Evolutionary conservation across 768 basidiomycete genomes (phyloP), one percentile per base, ranked within the genome.

Genomic region (Russula abietina): DNA sequence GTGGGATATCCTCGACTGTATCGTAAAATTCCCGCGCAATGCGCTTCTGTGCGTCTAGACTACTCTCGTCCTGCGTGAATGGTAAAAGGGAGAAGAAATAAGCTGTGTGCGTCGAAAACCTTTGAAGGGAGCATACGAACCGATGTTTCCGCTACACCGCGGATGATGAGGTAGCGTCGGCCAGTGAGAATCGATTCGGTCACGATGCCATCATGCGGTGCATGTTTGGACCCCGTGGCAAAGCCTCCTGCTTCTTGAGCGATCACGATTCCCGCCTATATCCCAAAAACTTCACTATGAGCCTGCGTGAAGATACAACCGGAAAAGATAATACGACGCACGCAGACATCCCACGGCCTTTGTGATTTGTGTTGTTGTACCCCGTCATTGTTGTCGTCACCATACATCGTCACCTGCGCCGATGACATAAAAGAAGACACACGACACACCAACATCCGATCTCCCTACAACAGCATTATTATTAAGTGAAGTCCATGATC

Each of bases 21-120:
- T 83, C 82, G 69, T 93, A 96, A 71, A 95, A 93, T 70, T 95
- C n/a, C n/a, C n/a, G n/a, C n/a, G n/a, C n/a, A n/a, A n/a, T n/a
- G n/a, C n/a, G n/a, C n/a, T n/a, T n/a, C 72, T 97, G 94, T 0
- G 86, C 86, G 38, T 91, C 82, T 45, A 74, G 69, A 0, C 84
- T 82, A 16, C 78, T 85, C 75, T 96, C 94, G 8, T 70, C 74
- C 76, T 80, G 67, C 2, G 36, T 17, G 12, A 2, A 51, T 51
- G 26, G 8, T 19, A n/a, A n/a, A n/a, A n/a, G n/a, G n/a, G n/a
- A n/a, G n/a, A 19, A 41, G 17, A 39, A 33, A 2, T 33, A 10
- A 19, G 11, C 11, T n/a, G n/a, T 45, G 65, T 45, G 28, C n/a
- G 9, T 55, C 11, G 26, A 33, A 26, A 39, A 11, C 9, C 43